phyloP scores from a whole-genome alignment of 768 basidiomycete species.

The Pisolithus albus region DNA sequence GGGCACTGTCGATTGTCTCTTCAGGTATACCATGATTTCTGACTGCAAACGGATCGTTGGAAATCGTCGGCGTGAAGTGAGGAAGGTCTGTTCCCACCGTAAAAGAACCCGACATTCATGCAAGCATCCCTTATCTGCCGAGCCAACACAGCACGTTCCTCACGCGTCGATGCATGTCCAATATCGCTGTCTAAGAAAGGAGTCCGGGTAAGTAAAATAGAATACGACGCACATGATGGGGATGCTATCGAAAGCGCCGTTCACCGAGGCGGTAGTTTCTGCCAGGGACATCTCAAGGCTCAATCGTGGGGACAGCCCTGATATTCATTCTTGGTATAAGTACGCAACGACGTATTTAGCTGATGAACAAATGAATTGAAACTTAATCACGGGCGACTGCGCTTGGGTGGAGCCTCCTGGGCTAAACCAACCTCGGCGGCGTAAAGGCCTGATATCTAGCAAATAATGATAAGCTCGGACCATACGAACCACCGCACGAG shows the following conservation, averaged over 20 bases:
- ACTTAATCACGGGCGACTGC: too few species aligned
- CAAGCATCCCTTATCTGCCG: conserved; percentile 64
- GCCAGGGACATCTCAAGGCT: conserved; percentile 13
- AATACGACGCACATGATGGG: conserved; percentile 18
- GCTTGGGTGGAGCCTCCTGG: too few species aligned
- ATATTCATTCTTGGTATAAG: too few species aligned
- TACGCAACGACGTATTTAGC: too few species aligned
- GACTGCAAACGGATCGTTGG: background rate
- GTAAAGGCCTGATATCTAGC: too few species aligned
- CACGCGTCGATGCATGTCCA: conserved; percentile 11
- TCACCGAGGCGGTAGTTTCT: conserved; percentile 9
- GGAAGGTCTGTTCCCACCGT: conserved; percentile 37
- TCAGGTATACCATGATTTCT: too few species aligned
- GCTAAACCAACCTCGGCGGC: too few species aligned
- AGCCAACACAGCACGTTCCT: conserved; percentile 42
- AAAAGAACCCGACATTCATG: conserved; percentile 81
- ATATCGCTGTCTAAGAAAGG: conserved; percentile 14
- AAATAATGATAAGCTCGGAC: too few species aligned
- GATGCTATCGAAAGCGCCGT: conserved; percentile 19
- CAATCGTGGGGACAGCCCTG: too few species aligned
- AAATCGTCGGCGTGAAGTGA: background rate
- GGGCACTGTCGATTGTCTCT: too few species aligned
- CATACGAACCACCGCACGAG: too few species aligned
- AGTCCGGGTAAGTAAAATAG: background rate
- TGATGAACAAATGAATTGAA: too few species aligned